A percentile compares a stretch with the other conserved stretches of the same genome.
These are phyloP conservation scores for Hygrophila difformis DNA, from an alignment of 257 asterid species.

Conservation along the genomic window DNA sequence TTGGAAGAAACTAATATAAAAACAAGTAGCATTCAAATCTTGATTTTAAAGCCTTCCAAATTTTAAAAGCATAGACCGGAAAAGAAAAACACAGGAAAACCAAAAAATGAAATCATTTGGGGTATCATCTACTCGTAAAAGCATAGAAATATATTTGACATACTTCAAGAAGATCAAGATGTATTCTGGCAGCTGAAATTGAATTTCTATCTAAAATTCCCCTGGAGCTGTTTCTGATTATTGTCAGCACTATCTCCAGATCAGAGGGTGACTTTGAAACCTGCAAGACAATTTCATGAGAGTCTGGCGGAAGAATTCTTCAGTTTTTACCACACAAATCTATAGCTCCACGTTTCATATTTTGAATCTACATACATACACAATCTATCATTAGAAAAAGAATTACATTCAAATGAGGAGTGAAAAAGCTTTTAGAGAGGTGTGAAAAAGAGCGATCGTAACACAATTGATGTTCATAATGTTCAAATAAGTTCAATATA, in stretches of 20 bases:
- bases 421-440: neutral
- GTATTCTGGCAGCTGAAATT: conserved; percentile 57
- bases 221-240: conserved; percentile 68
- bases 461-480: neutral
- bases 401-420: too few relatives aligned
- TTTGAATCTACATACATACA: conserved; percentile 6
- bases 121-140: too few relatives aligned
- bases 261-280: conserved; percentile 92
- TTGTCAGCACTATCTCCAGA: conserved; percentile 74
- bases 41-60: neutral
- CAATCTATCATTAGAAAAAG: too few relatives aligned
- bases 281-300: conserved; percentile 31
- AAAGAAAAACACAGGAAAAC: too few relatives aligned
- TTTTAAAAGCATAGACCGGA: neutral
- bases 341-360: conserved; percentile 6
- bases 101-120: too few relatives aligned
- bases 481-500: too few relatives aligned
- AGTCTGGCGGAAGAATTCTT: neutral
- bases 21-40: neutral
- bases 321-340: conserved; percentile 12
- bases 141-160: conserved; percentile 16
- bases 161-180: conserved; percentile 91
- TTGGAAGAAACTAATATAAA: neutral
- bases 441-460: neutral
- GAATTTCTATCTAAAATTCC: conserved; percentile 65